Base-by-base conservation (phyloP, 2,329 filamentous ascomycete genomes). In the Fusarium sp. region DNA sequence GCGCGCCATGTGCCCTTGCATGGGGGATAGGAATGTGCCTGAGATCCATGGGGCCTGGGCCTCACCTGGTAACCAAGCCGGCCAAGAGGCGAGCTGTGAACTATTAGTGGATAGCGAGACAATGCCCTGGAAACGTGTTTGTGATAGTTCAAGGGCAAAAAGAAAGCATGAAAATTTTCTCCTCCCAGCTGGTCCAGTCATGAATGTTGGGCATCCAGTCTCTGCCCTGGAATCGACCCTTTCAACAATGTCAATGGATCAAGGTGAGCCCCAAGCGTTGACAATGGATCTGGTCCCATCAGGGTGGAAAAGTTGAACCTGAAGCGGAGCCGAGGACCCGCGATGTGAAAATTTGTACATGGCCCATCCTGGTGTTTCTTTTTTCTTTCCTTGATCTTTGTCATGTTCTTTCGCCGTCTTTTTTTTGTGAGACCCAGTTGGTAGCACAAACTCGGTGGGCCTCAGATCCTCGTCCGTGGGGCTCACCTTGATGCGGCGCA, bases 1-100 rank as follows among this genome's bases (percentile, higher is more conserved):
- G 52, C 60, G 61, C 70, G 56, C 71, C 66, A 70, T 68, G 56
- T 66, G 73, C 75, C 75, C 75, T 77, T 78, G 69, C 75, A 78
- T 77, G 56, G 32, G 11, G 60, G 50, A 69, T 38, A 58, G 58
- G 70, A 40, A 71, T 71, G 75, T 77, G 43, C 75, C 75, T 77
- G 75, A 69, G 69, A 71, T 66, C 62, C 65, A 76, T 56, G 58
- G 57, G 65, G 57, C 63, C 35, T 30, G 22, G 32, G 43, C 40
- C 59, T 69, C 37, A 59, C 47, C 70, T 40, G 67, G 33, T 27
- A 60, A 69, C 15, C 45, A 61, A 65, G 57, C 63, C 64, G 38
- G 17, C 38, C 30, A 32, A 32, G 30, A 8, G 64, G 58, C 57
- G 60, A 56, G n/a, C 15, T 52, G 68, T 38, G 50, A 22, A 35